Conservation (phyloP, 306 rosid species). For the Quercus mongolica region DNA sequence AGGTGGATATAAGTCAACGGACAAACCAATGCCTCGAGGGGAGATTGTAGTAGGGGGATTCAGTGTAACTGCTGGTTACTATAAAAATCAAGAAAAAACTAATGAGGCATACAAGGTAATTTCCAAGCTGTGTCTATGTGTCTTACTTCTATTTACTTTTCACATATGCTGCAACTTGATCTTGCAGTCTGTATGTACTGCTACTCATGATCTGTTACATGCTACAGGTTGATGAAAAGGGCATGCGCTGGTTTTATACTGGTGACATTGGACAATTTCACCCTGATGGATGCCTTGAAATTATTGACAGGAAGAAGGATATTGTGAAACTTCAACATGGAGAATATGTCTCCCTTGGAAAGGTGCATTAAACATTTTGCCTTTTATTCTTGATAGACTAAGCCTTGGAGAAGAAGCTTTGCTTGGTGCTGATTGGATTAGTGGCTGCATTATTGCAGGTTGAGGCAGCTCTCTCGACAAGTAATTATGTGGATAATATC, state of each 20-base stretch:
- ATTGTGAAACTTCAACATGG: constrained; percentile 98
- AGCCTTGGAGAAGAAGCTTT: background rate
- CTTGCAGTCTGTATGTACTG: constrained; percentile 10
- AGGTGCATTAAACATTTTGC: constrained; percentile 43
- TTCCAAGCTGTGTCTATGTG: background rate
- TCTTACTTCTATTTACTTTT: background rate
- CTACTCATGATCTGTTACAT: constrained; percentile 9
- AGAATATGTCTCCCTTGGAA: constrained; percentile 89
- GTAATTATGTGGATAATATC: constrained; percentile 65
- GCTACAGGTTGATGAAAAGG: constrained; percentile 71
- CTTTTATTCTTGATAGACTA: background rate
- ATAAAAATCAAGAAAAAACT: constrained; percentile 75
- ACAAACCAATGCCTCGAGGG: constrained; percentile 95
- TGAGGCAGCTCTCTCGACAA: constrained; percentile 64
- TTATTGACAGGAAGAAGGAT: constrained; percentile 91
- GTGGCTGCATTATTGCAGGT: constrained; percentile 47
- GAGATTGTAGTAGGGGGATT: constrained; percentile 84
- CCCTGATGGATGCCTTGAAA: constrained; percentile 90
- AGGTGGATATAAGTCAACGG: constrained; percentile 76
- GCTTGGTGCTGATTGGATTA: constrained; percentile 14
- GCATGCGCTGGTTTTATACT: constrained; percentile 82
- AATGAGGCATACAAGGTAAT: constrained; percentile 81
- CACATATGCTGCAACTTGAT: background rate
- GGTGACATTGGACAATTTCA: constrained; percentile 83
- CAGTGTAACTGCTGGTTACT: constrained; percentile 86